phyloP scores from a whole-genome alignment of 2,329 filamentous ascomycete species.

The Colletotrichum aenigma region DNA sequence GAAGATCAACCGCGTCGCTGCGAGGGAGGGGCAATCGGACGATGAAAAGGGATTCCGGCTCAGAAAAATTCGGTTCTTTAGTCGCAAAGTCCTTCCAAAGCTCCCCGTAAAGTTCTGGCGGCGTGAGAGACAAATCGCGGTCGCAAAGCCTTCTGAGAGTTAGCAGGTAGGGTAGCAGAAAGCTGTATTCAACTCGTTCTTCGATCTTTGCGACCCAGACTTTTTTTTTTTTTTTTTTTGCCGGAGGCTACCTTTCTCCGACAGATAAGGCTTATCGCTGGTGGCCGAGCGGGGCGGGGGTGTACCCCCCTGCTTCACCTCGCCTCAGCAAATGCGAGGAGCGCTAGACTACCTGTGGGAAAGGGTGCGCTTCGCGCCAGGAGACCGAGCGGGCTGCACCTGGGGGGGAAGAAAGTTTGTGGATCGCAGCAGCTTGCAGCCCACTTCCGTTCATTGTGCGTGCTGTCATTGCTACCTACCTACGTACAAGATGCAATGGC shows the following conservation, averaged over 20 bases:
- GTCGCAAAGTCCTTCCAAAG: neutral
- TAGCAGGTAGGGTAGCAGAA: neutral
- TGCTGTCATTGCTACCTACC: neutral
- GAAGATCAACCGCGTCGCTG: neutral
- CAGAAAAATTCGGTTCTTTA: neutral
- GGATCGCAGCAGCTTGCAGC: conserved; percentile 12
- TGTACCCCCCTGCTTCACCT: neutral
- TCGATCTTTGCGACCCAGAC: neutral
- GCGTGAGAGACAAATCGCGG: neutral
- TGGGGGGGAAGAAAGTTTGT: conserved; percentile 13
- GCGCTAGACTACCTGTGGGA: neutral
- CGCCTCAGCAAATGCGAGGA: neutral
- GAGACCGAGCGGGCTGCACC: neutral
- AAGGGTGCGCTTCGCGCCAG: neutral
- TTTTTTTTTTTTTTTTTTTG: neutral
- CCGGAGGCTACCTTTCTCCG: conserved; percentile 28
- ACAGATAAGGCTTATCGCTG: conserved; percentile 37
- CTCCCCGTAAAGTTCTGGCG: neutral
- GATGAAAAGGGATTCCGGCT: neutral
- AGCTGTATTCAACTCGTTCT: neutral
- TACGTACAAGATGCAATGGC: neutral
- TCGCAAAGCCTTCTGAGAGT: neutral
- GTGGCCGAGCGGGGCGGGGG: neutral
- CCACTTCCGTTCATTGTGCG: neutral
- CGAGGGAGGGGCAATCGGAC: neutral